Evolutionary conservation across 495 filamentous ascomycete genomes (phyloP).

Genomic region (Sphaerosporella brunnea): DNA sequence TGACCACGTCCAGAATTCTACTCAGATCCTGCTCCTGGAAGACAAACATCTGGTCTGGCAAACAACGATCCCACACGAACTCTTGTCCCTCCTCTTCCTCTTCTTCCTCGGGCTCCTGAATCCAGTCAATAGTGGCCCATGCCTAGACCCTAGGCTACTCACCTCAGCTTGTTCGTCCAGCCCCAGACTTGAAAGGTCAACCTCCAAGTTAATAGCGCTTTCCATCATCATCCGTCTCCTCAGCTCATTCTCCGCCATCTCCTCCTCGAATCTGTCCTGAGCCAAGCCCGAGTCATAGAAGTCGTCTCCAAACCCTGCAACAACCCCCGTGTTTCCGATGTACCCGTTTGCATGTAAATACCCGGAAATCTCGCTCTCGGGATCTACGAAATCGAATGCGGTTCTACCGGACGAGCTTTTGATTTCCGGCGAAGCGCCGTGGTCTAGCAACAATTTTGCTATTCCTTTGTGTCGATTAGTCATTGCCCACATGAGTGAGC

Average conservation of each 20-base stretch:
- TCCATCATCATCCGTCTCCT: slow-evolving; percentile 99
- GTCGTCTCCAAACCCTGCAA: slow-evolving; percentile 82
- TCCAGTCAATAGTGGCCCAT: slow-evolving; percentile 14
- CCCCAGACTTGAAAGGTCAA: slow-evolving; percentile 87
- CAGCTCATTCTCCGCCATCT: slow-evolving; percentile 92
- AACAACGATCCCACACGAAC: slow-evolving; percentile 90
- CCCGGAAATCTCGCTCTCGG: slow-evolving; percentile 88
- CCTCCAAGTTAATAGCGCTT: slow-evolving; percentile 90
- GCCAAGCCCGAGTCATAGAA: slow-evolving; percentile 89
- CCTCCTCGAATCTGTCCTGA: slow-evolving; percentile 88
- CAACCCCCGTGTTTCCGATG: slow-evolving; percentile 53
- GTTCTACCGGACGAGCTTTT: slow-evolving; percentile 87
- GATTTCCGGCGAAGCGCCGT: slow-evolving; percentile 86
- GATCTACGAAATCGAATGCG: slow-evolving; percentile 88
- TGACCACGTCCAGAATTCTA: slow-evolving; percentile 80
- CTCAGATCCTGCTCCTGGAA: slow-evolving; percentile 89
- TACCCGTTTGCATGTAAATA: slow-evolving; percentile 91
- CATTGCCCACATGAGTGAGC: slow-evolving; percentile 98
- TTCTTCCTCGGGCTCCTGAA: slow-evolving; percentile 48
- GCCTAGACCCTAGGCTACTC: slow-evolving; percentile 21
- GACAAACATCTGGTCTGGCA: slow-evolving; percentile 99
- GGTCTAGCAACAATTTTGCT: slow-evolving; percentile 74
- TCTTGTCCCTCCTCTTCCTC: slow-evolving; percentile 80
- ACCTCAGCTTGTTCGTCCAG: slow-evolving; percentile 93
- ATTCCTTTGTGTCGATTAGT: slow-evolving; percentile 94